Conservation (phyloP, 2,329 filamentous ascomycete species). For the Thermochaetoides dissita region DNA sequence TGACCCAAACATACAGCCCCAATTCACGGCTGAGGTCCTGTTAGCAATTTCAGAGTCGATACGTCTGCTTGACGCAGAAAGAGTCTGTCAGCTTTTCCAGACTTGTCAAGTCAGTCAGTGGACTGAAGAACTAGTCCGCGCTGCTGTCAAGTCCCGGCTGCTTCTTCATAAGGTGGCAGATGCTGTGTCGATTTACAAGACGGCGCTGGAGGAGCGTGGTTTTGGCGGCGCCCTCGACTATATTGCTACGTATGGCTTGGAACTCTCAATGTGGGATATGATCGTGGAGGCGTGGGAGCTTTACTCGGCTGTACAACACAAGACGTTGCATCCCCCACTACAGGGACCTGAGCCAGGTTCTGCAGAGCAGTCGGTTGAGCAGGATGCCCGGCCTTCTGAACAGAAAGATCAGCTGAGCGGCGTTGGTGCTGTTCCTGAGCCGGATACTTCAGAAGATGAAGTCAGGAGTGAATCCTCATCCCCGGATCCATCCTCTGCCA, state of each 20-base stretch:
- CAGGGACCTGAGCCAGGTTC: no score
- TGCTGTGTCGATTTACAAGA: slow-evolving; percentile 28
- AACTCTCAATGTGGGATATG: slow-evolving; percentile 22
- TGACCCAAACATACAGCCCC: slow-evolving; percentile 18
- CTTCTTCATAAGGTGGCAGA: slow-evolving; percentile 23
- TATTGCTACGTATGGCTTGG: slow-evolving; percentile 28
- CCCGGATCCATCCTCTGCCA: no score
- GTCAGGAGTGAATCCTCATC: no score
- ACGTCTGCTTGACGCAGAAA: slow-evolving; percentile 29
- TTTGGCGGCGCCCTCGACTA: slow-evolving; percentile 29
- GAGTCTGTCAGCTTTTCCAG: slow-evolving; percentile 31
- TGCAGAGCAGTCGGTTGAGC: no score
- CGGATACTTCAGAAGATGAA: no score
- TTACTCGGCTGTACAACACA: slow-evolving; percentile 12
- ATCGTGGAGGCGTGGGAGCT: slow-evolving; percentile 25
- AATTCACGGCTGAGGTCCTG: slow-evolving; percentile 23
- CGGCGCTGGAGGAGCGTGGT: slow-evolving; percentile 21
- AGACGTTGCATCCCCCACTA: no score
- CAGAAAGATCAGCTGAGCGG: no score
- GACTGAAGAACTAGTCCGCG: slow-evolving; percentile 26
- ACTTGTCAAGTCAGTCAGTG: slow-evolving; percentile 24
- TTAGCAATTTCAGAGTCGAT: slow-evolving; percentile 29
- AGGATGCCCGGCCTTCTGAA: no score
- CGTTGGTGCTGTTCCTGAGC: no score
- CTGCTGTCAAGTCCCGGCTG: slow-evolving; percentile 29